These are phyloP conservation scores for Fistulinella cinereoalba DNA, from an alignment of 1,284 basidiomycete species.

Conservation along the genomic window DNA sequence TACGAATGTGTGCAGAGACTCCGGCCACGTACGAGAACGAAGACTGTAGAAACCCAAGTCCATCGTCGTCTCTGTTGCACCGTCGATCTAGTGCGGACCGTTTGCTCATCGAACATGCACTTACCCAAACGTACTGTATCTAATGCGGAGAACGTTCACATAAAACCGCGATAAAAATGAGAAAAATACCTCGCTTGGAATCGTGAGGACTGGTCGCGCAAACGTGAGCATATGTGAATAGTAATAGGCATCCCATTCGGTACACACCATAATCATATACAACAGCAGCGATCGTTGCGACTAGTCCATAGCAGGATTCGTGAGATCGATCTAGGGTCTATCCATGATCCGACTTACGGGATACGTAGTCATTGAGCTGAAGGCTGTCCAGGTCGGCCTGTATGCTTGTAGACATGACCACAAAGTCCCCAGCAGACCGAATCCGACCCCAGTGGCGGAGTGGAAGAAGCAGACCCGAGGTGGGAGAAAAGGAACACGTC, in stretches of 20 bases:
- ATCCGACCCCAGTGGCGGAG: too few species aligned
- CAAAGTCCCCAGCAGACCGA: not conserved
- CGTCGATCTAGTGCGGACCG: not conserved
- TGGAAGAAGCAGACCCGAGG: too few species aligned
- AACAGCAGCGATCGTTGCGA: slow-evolving; percentile 1
- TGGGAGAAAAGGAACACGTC: too few species aligned
- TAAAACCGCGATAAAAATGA: not conserved
- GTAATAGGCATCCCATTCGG: too few species aligned
- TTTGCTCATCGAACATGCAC: not conserved
- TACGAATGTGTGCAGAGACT: not conserved
- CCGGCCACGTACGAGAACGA: slow-evolving; percentile 3
- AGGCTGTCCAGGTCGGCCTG: not conserved
- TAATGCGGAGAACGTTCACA: not conserved
- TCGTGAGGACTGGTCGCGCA: slow-evolving; percentile 3
- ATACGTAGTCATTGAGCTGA: slow-evolving; percentile 9
- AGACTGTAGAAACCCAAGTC: slow-evolving; percentile 7
- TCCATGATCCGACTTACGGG: slow-evolving; percentile 1
- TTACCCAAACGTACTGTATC: slow-evolving; percentile 11
- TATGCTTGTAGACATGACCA: slow-evolving; percentile 6
- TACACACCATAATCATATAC: slow-evolving; percentile 9
- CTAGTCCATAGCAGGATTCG: not conserved
- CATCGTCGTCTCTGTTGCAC: slow-evolving; percentile 6
- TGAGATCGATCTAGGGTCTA: not conserved
- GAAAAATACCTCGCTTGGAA: slow-evolving; percentile 6
- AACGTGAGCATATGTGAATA: not conserved